Evolutionary conservation across 805 yeast species (phyloP), one percentile per base, ranked within the genome.

Genomic region (Lachancea waltii): DNA sequence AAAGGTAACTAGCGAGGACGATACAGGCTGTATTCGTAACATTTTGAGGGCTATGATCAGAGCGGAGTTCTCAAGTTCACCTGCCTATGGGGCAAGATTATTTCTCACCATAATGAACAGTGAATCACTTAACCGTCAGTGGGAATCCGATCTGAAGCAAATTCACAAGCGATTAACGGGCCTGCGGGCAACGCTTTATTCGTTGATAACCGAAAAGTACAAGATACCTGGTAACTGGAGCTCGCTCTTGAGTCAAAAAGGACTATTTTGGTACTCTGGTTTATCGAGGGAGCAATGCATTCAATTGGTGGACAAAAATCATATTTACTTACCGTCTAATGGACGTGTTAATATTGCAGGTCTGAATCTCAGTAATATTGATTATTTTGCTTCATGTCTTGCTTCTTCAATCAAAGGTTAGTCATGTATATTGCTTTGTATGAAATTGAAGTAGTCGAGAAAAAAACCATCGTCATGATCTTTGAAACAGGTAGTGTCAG

Each of bases 21-120:
- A 64, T 71, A 30, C 42, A 14, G 23, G 18, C 19, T 24, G 18
- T 34, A 26, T 38, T 33, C 38, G 26, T 14, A 26, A 38, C 7
- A 27, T 18, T 11, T 32, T 34, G 70, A 71, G 36, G 73, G 67
- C 23, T 34, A 35, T 23, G 27, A 36, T 24, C 47, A 42, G 38
- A 33, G 35, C 44, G 33, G 72, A 79, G 62, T 77, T 79, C 65
- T 81, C 90, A 13, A 81, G 83, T 54, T 92, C 92, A 29, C 92
- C 94, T 43, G 77, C 80, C 45, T 84, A 82, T 60, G 94, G 94
- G n/a, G 81, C 90, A 26, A 77, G 83, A 53, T 73, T 84, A 46
- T 94, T 83, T 30, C 78, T 80, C 58, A 69, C 73, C 50, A 76
- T 84, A 48, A 73, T 84, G 44, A 65, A 67, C 49, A 67, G 73